Conservation (phyloP, 352 stramenopile genomes). For the Phytophthora fragariaefolia region DNA sequence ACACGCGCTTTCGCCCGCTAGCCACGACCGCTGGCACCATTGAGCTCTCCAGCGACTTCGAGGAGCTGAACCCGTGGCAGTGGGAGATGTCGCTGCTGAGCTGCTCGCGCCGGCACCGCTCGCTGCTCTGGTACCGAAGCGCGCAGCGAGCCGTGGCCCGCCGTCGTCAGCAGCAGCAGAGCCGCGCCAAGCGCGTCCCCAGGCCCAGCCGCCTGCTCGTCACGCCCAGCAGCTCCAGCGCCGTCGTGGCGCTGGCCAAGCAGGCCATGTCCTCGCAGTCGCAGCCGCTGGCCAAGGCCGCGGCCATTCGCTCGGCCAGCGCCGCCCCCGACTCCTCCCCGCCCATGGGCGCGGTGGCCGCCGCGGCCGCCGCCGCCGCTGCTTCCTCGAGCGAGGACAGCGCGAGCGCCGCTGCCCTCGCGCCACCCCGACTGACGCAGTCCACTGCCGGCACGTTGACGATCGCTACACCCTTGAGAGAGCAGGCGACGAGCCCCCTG, state of each 20-base stretch:
- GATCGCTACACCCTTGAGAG: slow-evolving; percentile 4
- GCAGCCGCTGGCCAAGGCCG: slow-evolving; percentile 21
- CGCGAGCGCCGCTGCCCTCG: slow-evolving; percentile 10
- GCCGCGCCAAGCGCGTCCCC: slow-evolving; percentile 11
- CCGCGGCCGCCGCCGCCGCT: slow-evolving; percentile 1
- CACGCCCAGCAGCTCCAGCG: slow-evolving; percentile 22
- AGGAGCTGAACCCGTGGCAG: slow-evolving; percentile 48
- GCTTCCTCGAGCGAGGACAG: slow-evolving; percentile 19
- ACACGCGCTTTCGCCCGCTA: slow-evolving; percentile 13
- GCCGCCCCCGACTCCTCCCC: slow-evolving; percentile 22
- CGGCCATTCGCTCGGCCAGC: slow-evolving; percentile 30
- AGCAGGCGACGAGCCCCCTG: slow-evolving; percentile 2
- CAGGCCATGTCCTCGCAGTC: slow-evolving; percentile 6
- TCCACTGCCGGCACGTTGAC: slow-evolving; percentile 3
- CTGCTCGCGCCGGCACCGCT: slow-evolving; percentile 58
- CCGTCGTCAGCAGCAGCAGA: slow-evolving; percentile 26
- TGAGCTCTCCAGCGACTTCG: slow-evolving; percentile 40
- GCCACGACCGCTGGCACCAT: slow-evolving; percentile 26
- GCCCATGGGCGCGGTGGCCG: slow-evolving; percentile 15
- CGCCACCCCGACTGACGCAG: slow-evolving; percentile 8
- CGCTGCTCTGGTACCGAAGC: slow-evolving; percentile 52
- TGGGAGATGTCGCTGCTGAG: slow-evolving; percentile 71
- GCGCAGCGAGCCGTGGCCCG: slow-evolving; percentile 45
- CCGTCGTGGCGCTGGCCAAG: slow-evolving; percentile 23
- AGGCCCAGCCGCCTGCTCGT: slow-evolving; percentile 14